Conservation (phyloP, 352 stramenopile species). For the Globisporangium viniferum region DNA sequence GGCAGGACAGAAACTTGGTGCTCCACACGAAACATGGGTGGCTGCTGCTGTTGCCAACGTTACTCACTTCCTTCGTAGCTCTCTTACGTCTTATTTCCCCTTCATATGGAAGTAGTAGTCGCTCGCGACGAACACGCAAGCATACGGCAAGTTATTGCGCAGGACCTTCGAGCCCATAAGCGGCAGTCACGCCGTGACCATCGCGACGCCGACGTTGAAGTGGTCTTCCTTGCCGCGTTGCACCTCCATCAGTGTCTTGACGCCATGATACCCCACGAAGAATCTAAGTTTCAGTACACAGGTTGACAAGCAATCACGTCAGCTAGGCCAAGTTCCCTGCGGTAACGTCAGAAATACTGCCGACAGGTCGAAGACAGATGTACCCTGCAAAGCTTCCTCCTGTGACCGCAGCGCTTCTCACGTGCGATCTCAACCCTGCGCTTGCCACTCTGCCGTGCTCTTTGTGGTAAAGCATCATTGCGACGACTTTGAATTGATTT, state of each 20-base stretch:
- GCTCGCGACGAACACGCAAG: constrained; percentile 65
- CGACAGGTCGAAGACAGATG: too few relatives aligned
- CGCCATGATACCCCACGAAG: constrained; percentile 71
- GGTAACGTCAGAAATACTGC: too few relatives aligned
- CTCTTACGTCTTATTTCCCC: too few relatives aligned
- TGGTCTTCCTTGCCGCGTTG: constrained; percentile 59
- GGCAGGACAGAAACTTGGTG: too few relatives aligned
- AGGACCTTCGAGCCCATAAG: constrained; percentile 62
- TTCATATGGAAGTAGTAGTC: constrained; percentile 37
- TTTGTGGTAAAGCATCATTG: constrained; percentile 57
- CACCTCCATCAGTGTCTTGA: constrained; percentile 65
- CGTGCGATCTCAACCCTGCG: constrained; percentile 36
- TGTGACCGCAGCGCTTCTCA: constrained; percentile 47
- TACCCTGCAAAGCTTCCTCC: constrained; percentile 62
- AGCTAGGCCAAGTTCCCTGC: too few relatives aligned
- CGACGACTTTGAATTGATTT: constrained; percentile 40
- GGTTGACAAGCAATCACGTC: too few relatives aligned
- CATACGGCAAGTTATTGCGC: constrained; percentile 72
- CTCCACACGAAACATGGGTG: too few relatives aligned
- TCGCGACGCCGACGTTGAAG: constrained; percentile 50
- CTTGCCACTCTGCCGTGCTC: constrained; percentile 45
- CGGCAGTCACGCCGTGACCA: constrained; percentile 37
- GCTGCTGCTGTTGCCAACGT: too few relatives aligned
- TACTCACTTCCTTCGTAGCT: too few relatives aligned
- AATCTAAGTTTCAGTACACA: constrained; percentile 31